These are phyloP conservation scores for Sclerotiophoma versabilis DNA, from an alignment of 2,329 filamentous ascomycete species.

Conservation along the genomic window DNA sequence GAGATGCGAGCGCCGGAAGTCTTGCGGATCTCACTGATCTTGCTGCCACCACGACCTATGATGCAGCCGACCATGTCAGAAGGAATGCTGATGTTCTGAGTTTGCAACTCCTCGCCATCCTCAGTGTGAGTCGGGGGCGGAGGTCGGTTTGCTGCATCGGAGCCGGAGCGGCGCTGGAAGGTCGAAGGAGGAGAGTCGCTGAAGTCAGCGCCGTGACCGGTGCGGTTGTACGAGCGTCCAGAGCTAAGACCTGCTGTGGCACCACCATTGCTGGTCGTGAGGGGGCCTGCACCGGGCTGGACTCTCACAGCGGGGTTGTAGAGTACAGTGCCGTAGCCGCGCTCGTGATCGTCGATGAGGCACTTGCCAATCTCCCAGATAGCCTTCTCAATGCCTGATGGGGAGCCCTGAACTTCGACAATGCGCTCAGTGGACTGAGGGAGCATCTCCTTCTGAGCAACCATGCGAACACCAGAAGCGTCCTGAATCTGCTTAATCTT, in stretches of 20 bases:
- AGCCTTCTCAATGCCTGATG: slow-evolving; percentile 93
- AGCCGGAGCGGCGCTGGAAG: slow-evolving; percentile 78
- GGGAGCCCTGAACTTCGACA: slow-evolving; percentile 93
- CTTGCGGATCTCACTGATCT: slow-evolving; percentile 99
- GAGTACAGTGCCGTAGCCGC: slow-evolving; percentile 93
- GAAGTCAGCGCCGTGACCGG: slow-evolving; percentile 96
- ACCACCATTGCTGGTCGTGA: slow-evolving; percentile 60
- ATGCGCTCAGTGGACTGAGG: slow-evolving; percentile 98
- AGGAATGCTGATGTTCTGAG: slow-evolving; percentile 99
- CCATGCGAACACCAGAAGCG: slow-evolving; percentile 95
- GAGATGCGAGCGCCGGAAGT: slow-evolving; percentile 96
- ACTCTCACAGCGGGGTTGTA: slow-evolving; percentile 97
- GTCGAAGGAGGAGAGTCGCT: slow-evolving; percentile 75
- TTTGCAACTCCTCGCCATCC: slow-evolving; percentile 97
- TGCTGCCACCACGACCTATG: slow-evolving; percentile 91
- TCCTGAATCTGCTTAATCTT: slow-evolving; percentile 99
- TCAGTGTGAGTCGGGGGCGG: slow-evolving; percentile 85
- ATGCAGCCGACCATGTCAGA: slow-evolving; percentile 99
- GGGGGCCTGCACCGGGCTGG: slow-evolving; percentile 65
- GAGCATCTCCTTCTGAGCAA: slow-evolving; percentile 99
- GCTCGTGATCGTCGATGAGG: slow-evolving; percentile 96
- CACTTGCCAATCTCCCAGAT: slow-evolving; percentile 99
- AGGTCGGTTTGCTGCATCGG: slow-evolving; percentile 79
- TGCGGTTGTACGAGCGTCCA: slow-evolving; percentile 79
- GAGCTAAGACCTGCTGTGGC: slow-evolving; percentile 62